Conservation (phyloP, 176 grass and related monocot genomes). For the Juncus inflexus region DNA sequence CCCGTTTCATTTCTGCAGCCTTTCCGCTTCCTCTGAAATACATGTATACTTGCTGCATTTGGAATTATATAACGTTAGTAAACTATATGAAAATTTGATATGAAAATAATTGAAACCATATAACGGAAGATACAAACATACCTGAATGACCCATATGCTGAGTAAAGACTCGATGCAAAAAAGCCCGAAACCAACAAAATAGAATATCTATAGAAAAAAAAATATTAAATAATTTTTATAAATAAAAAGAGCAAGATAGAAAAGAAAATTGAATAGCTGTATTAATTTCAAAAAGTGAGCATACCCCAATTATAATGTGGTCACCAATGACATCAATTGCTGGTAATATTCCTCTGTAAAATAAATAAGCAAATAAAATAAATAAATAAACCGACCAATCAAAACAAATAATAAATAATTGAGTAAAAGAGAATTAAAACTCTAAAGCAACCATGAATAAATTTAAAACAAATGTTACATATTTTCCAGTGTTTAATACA, state of each 20-base stretch:
- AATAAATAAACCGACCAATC: too few relatives aligned
- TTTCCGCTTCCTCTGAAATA: slow-evolving; percentile 96
- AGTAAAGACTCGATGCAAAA: slow-evolving; percentile 84
- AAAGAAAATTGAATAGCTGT: background rate
- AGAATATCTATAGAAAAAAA: slow-evolving; percentile 62
- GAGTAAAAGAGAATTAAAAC: too few relatives aligned
- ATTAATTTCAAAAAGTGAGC: slow-evolving; percentile 3
- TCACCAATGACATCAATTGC: slow-evolving; percentile 74
- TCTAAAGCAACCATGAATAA: too few relatives aligned
- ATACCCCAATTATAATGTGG: slow-evolving; percentile 79
- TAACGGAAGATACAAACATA: slow-evolving; percentile 29
- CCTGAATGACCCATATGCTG: slow-evolving; percentile 98
- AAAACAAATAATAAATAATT: too few relatives aligned
- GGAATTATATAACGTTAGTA: slow-evolving; percentile 26
- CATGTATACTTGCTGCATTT: slow-evolving; percentile 86
- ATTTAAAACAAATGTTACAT: too few relatives aligned
- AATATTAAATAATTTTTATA: slow-evolving; percentile 16
- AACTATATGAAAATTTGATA: slow-evolving; percentile 5
- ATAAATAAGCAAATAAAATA: too few relatives aligned
- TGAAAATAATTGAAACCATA: background rate
- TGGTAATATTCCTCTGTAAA: slow-evolving; percentile 80
- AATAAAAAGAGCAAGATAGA: slow-evolving; percentile 3
- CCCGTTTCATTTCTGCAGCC: slow-evolving; percentile 72
- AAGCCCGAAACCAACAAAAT: slow-evolving; percentile 90
- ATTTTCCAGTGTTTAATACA: too few relatives aligned